Evolutionary conservation across 768 basidiomycete species (phyloP).

Genomic region (Crassisporium funariophilum): DNA sequence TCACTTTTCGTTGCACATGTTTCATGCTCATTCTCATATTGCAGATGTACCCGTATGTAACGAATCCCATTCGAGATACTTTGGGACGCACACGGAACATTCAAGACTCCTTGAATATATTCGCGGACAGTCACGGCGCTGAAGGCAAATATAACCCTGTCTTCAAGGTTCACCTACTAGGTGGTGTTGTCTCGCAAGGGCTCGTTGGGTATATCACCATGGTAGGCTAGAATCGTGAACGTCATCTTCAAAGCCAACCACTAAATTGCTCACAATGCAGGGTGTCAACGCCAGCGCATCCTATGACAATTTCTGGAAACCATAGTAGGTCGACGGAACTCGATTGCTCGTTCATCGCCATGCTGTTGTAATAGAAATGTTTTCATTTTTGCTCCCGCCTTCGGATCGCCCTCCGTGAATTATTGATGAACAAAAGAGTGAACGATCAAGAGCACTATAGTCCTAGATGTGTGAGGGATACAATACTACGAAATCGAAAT

Average conservation of each 20-base stretch:
- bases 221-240: slow-evolving; percentile 33
- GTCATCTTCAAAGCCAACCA: not conserved
- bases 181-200: slow-evolving; percentile 52
- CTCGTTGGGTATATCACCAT: slow-evolving; percentile 58
- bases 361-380: too few species aligned
- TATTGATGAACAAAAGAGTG: too few species aligned
- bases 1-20: not conserved
- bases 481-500: too few species aligned
- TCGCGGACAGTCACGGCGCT: slow-evolving; percentile 49
- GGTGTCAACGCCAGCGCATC: slow-evolving; percentile 43
- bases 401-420: too few species aligned
- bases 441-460: too few species aligned
- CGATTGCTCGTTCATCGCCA: too few species aligned
- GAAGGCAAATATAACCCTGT: slow-evolving; percentile 55
- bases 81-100: slow-evolving; percentile 54
- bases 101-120: slow-evolving; percentile 56
- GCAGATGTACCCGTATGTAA: slow-evolving; percentile 53
- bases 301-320: slow-evolving; percentile 40
- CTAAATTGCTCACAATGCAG: slow-evolving; percentile 17
- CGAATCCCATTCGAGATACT: slow-evolving; percentile 49
- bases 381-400: too few species aligned
- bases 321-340: too few species aligned
- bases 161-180: slow-evolving; percentile 51
- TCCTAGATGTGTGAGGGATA: too few species aligned
- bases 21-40: too few species aligned